Evolutionary conservation across 192 early-diverging fungal species (phyloP), one percentile per base, ranked within the genome.

Genomic region (Obelidium mucronatum): DNA sequence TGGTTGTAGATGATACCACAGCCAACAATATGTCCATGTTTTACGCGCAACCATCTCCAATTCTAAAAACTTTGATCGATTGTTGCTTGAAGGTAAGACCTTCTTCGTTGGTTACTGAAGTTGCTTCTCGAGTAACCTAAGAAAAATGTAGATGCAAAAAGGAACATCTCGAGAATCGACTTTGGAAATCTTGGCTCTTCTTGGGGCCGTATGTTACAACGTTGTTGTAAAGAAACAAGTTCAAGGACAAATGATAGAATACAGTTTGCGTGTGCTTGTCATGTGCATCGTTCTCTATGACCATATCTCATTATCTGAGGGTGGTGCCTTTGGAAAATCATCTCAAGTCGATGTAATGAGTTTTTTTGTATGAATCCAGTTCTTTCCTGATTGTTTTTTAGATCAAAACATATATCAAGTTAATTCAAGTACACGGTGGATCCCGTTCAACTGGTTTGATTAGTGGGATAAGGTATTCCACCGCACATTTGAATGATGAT

Each of bases 1-100:
- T 79, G 33, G 68, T 85, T 34, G 82, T 88, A 19, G 67, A 74
- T 51, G 95, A 96, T 74, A 95, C 95, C 44, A 82, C 93, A 15
- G 95, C 97, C 59, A 98, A 97, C 77, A 84, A 89, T 26, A 97
- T 99, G 89, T 97, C 97, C 24, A 88, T 99, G 64, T 99, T 99
- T 81, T 97, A 94, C 74, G 97, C 97, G 31, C 94, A 98, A 82
- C 91, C 96, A 60, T 95, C 92, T 33, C 96, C 97, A 1, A 94
- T 99, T 92, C 83, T 95, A 30, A 95, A 93, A 84, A 83, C 88
- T 28, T 87, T 99, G 17, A 95, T 94, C 17, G 94, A 96, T 60
- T 89, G 93, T 56, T 91, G 72, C 34, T 8, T 17, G 30, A 35
- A 44, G 48, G 72, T 74, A 58, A 42, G 51, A n/a, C n/a, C n/a